These are phyloP conservation scores for Chloris gayana DNA, from an alignment of 176 grass and related monocot genomes.

Conservation along the genomic window DNA sequence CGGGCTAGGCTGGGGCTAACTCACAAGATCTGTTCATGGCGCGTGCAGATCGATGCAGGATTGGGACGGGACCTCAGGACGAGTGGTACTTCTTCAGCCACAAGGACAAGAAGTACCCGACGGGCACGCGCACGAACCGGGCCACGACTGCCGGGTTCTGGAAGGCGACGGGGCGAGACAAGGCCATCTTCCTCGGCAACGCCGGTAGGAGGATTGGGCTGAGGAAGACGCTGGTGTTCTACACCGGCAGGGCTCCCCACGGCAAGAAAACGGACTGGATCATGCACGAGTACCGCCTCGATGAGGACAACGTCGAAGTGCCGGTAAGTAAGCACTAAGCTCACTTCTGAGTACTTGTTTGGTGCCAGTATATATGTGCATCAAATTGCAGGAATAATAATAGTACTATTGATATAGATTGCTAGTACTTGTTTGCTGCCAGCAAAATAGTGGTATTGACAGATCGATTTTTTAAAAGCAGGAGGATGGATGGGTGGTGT, in stretches of 20 bases:
- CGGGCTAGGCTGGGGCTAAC: background rate
- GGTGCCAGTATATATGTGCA: too few species aligned
- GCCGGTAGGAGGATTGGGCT: conserved; percentile 62
- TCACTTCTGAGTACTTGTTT: too few species aligned
- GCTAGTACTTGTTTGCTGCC: background rate
- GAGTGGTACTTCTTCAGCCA: conserved; percentile 99
- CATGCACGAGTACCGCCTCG: conserved; percentile 94
- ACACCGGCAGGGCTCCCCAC: conserved; percentile 82
- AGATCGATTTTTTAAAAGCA: conserved; percentile 19
- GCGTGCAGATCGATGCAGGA: conserved; percentile 82
- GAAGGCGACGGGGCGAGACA: conserved; percentile 79
- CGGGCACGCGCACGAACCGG: conserved; percentile 71
- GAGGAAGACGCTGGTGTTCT: conserved; percentile 92
- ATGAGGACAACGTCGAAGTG: conserved; percentile 51
- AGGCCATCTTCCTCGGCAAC: conserved; percentile 59
- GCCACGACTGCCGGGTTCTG: conserved; percentile 74
- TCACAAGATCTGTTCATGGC: conserved; percentile 26
- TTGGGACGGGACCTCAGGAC: conserved; percentile 63
- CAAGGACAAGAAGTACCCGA: conserved; percentile 98
- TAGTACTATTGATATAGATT: too few species aligned
- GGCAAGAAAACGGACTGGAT: conserved; percentile 84
- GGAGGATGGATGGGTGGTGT: conserved; percentile 78
- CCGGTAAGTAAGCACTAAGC: background rate
- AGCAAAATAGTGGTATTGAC: background rate
- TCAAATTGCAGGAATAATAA: too few species aligned